These are phyloP conservation scores for Cyberlindnera veronae DNA, from an alignment of 805 yeast genomes.

Conservation along the genomic window DNA sequence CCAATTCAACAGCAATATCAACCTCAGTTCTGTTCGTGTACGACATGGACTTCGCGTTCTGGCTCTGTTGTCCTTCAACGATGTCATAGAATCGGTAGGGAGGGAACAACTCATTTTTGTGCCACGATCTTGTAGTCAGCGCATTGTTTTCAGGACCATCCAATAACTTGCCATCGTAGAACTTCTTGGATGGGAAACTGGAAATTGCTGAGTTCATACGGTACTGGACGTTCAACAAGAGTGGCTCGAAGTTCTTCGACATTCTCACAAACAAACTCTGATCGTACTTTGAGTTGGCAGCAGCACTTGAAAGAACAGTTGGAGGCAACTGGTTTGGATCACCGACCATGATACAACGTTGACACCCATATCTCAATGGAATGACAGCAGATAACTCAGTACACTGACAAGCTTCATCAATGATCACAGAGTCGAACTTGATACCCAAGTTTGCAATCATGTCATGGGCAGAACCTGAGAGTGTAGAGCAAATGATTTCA, in stretches of 20 bases:
- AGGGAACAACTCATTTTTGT: constrained; percentile 46
- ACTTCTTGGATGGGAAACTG: constrained; percentile 77
- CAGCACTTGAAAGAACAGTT: constrained; percentile 86
- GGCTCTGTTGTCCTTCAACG: constrained; percentile 59
- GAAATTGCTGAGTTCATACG: constrained; percentile 98
- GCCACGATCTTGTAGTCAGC: constrained; percentile 73
- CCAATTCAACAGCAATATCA: constrained; percentile 63
- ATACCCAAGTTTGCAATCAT: constrained; percentile 70
- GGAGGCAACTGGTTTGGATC: constrained; percentile 99
- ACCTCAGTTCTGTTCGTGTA: constrained; percentile 72
- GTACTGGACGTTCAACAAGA: constrained; percentile 84
- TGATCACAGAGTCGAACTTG: constrained; percentile 83
- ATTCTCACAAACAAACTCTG: constrained; percentile 92
- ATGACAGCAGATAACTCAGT: constrained; percentile 89
- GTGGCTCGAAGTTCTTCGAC: constrained; percentile 62
- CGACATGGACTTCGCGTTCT: constrained; percentile 64
- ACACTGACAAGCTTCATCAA: constrained; percentile 98
- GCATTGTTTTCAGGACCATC: constrained; percentile 66
- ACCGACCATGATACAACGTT: constrained; percentile 93
- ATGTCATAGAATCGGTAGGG: constrained; percentile 83
- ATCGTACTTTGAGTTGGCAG: constrained; percentile 76
- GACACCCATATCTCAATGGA: constrained; percentile 89
- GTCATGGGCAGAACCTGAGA: constrained; percentile 94
- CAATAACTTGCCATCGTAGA: constrained; percentile 65
- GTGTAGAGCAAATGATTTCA: constrained; percentile 84